A percentile compares a stretch with the other conserved stretches of the same genome.
Evolutionary conservation across 768 basidiomycete genomes (phyloP).

Genomic region (Xerocomellus dryophilus): DNA sequence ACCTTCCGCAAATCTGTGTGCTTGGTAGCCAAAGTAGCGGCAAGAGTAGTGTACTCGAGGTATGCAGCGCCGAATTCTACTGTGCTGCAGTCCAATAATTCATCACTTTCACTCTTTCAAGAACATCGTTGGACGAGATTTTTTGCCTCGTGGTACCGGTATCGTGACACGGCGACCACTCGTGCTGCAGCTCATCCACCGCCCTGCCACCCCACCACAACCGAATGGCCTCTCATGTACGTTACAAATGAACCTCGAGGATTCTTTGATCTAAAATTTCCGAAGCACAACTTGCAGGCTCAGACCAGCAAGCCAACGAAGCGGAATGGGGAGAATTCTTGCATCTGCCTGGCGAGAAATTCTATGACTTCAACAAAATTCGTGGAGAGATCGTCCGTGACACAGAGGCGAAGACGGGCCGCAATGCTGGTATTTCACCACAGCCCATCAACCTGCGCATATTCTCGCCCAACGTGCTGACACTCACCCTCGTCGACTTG

Average conservation of each 20-base stretch:
- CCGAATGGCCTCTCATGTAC: conserved; percentile 45
- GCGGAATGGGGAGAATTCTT: conserved; percentile 99
- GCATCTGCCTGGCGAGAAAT: conserved; percentile 94
- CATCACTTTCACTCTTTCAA: conserved; percentile 31
- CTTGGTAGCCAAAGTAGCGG: conserved; percentile 90
- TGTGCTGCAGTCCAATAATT: background rate
- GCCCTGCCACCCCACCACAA: conserved; percentile 51
- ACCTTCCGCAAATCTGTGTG: conserved; percentile 90
- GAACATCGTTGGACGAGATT: conserved; percentile 98
- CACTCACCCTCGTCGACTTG: conserved; percentile 94
- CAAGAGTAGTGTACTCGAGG: conserved; percentile 92
- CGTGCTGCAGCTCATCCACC: conserved; percentile 93
- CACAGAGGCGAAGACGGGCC: conserved; percentile 97
- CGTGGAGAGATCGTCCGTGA: conserved; percentile 94
- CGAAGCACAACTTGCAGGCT: conserved; percentile 37
- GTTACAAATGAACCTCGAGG: conserved; percentile 18
- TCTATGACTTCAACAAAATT: conserved; percentile 97
- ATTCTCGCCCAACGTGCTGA: conserved; percentile 95
- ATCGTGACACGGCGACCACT: conserved; percentile 97
- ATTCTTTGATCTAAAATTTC: conserved; percentile 1
- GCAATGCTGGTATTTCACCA: conserved; percentile 97
- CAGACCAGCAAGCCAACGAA: conserved; percentile 77
- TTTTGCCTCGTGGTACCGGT: conserved; percentile 97
- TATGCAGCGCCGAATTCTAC: conserved; percentile 33
- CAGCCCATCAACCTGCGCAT: conserved; percentile 96